Base-by-base conservation (phyloP, 129 eudicot species). In the Daucus carota region DNA sequence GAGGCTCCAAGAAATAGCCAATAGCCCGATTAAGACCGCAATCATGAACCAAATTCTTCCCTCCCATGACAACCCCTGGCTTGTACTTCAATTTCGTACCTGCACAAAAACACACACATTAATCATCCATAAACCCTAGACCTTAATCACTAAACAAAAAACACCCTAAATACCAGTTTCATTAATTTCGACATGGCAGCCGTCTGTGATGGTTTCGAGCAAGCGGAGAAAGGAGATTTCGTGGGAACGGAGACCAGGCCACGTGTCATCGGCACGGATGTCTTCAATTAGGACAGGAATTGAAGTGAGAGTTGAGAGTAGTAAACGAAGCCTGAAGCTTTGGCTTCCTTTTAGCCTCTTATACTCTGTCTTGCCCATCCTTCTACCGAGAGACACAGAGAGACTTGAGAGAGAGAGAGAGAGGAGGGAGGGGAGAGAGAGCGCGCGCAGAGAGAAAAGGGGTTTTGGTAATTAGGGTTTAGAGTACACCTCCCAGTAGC, bases 31-130 rank as follows among this genome's bases (percentile, higher is more conserved):
- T 86, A 52, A 88, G 65, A 8, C 92, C 92, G 52, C 99, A 94
- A 79, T 94, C 96, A 46, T 91, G 97, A 52, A 83, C 90, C 72
- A 89, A 80, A 80, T 88, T 71, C 76, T 75, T 89, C 78, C 99
- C 99, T 50, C 99, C 97, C 92, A 91, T 91, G 40, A 91, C 75
- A 57, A 89, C 79, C 70, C 99, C 99, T 0, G 97, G 99, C 79
- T 94, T 94, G 88, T 91, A 91, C 89, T 89, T 91, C 83, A 89
- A 76, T 62, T 89, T 89, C 20, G 99, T 89, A 72, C 99, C 98
- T 93, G 79, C 76, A 40, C 59, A 28, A 77, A 73, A 69, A 65
- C 8, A n/a, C 14, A 36, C 4, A 45, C 42, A 11, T 73, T 44
- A 43, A 24, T n/a, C 29, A 74, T 33, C 77, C 77, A 45, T 47